Conservation (phyloP, 148 eudicot species). For the Nyssa sinensis region DNA sequence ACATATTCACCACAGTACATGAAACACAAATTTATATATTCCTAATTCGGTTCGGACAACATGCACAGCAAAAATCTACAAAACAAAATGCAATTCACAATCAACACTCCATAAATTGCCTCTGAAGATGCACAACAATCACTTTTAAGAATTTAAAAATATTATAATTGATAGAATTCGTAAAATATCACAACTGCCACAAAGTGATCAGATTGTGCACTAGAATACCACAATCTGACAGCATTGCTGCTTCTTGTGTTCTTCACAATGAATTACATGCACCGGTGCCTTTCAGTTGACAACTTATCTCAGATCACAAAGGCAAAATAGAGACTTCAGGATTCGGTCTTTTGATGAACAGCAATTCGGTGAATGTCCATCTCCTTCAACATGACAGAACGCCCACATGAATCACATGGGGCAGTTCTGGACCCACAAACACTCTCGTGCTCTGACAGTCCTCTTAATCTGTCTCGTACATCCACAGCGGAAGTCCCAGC, state of each 20-base stretch:
- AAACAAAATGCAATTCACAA: conserved; percentile 3
- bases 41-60: too few species aligned
- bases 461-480: conserved; percentile 71
- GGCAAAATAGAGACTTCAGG: neutral
- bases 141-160: too few species aligned
- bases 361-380: conserved; percentile 93
- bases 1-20: too few species aligned
- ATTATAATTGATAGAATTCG: neutral
- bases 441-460: conserved; percentile 85
- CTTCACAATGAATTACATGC: neutral
- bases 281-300: neutral
- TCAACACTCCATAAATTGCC: neutral
- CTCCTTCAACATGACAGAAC: conserved; percentile 88
- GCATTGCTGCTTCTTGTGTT: neutral
- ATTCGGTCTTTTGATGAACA: conserved; percentile 71
- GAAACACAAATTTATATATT: too few species aligned
- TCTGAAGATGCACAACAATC: neutral
- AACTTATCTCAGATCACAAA: neutral
- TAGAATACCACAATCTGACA: neutral
- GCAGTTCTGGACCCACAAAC: conserved; percentile 86
- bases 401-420: conserved; percentile 92
- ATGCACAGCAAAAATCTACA: neutral
- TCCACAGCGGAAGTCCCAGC: conserved; percentile 73
- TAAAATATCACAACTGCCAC: neutral
- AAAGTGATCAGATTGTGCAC: neutral